Conservation (phyloP, 257 asterid genomes). For the Solanum arcanum region DNA sequence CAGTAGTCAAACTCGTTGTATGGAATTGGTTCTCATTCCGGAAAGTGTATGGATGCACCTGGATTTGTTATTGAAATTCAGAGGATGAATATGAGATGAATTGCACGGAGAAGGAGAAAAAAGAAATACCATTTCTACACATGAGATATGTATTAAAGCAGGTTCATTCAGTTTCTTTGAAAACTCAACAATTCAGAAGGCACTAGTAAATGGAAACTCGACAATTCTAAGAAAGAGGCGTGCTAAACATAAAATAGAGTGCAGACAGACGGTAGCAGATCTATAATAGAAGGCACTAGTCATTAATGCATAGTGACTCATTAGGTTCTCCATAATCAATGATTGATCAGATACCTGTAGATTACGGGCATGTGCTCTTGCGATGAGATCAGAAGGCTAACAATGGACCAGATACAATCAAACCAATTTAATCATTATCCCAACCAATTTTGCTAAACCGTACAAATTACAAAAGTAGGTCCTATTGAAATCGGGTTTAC, state of each 20-base stretch:
- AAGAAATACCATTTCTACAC: not conserved
- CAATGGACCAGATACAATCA: too few species aligned
- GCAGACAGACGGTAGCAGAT: not conserved
- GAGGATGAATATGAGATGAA: not conserved
- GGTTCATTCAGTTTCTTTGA: not conserved
- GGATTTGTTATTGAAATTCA: conserved; percentile 1
- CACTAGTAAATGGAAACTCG: not conserved
- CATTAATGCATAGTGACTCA: not conserved
- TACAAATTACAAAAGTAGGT: too few species aligned
- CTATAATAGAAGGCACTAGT: not conserved
- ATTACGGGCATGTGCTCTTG: conserved; percentile 84
- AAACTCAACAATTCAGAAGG: not conserved
- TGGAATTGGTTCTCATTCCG: conserved; percentile 73
- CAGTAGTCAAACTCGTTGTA: conserved; percentile 71
- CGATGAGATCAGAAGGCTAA: conserved; percentile 60
- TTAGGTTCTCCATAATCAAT: not conserved
- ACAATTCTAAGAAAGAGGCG: not conserved
- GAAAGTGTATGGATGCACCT: conserved; percentile 94
- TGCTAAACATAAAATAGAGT: not conserved
- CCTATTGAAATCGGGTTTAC: too few species aligned
- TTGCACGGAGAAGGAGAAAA: not conserved
- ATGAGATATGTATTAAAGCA: not conserved
- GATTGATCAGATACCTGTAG: conserved; percentile 56
- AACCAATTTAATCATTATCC: too few species aligned
- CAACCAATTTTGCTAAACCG: too few species aligned